Percentiles rank a stretch among this genome's conserved stretches.
Conservation (phyloP, 202 grass and related monocot genomes). For the Zoysia matrella region DNA sequence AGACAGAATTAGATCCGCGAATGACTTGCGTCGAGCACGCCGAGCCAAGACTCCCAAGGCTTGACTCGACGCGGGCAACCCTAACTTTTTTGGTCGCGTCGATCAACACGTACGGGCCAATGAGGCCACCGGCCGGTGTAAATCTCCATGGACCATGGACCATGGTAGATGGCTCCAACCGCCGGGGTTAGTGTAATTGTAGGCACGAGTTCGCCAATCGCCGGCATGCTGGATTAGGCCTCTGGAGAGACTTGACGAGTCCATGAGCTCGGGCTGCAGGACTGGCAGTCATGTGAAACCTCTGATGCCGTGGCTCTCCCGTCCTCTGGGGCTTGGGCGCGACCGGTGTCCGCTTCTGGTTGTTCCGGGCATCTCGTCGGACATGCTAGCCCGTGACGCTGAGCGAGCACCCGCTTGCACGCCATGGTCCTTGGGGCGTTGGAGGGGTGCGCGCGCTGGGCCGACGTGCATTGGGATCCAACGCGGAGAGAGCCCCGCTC, state of each 20-base stretch:
- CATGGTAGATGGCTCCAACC: not conserved
- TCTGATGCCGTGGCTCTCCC: not conserved
- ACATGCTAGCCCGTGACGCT: not conserved
- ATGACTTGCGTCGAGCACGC: not conserved
- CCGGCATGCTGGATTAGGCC: not conserved
- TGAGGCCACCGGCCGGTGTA: not conserved
- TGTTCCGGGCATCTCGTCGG: slow-evolving; percentile 35
- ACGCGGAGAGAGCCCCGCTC: not conserved
- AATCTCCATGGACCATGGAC: not conserved
- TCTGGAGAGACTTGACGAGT: not conserved
- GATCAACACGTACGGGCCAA: not conserved
- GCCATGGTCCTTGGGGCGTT: slow-evolving; percentile 5
- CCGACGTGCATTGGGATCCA: not conserved
- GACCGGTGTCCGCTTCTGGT: slow-evolving; percentile 21
- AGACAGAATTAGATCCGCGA: slow-evolving; percentile 19
- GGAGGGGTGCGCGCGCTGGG: not conserved
- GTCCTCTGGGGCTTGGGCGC: not conserved
- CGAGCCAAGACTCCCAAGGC: not conserved
- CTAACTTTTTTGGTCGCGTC: too few relatives aligned
- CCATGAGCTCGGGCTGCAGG: not conserved
- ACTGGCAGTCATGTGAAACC: slow-evolving; percentile 8
- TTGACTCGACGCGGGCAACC: too few relatives aligned
- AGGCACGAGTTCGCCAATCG: too few relatives aligned
- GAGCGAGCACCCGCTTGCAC: not conserved
- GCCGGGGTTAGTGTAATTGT: not conserved